Evolutionary conservation across 345 rosid species (phyloP).

Genomic region (Euphorbia tirucalli): DNA sequence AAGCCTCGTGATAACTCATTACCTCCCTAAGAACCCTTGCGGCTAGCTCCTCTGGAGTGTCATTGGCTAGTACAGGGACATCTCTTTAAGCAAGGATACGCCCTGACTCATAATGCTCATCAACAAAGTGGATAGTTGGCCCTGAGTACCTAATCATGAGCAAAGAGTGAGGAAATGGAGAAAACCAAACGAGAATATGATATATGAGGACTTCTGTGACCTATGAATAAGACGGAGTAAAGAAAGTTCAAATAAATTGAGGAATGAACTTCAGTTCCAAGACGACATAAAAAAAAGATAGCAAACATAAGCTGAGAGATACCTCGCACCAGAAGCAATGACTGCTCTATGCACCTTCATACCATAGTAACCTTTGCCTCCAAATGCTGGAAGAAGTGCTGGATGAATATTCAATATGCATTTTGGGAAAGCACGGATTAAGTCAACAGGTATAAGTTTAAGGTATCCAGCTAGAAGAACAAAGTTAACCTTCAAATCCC

Average conservation of each 20-base stretch:
- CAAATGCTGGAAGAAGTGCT: conserved; percentile 84
- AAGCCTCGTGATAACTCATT: too few relatives aligned
- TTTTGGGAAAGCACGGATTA: conserved; percentile 60
- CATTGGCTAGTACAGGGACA: conserved; percentile 61
- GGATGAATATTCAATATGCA: conserved; percentile 76
- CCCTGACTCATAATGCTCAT: conserved; percentile 83
- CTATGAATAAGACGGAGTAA: neutral
- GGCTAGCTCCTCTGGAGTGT: conserved; percentile 72
- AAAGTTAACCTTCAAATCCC: conserved; percentile 64
- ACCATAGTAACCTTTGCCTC: conserved; percentile 92
- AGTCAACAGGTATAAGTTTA: conserved; percentile 66
- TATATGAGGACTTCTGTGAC: too few relatives aligned
- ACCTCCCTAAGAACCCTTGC: conserved; percentile 76
- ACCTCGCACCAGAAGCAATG: conserved; percentile 90
- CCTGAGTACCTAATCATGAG: conserved; percentile 63
- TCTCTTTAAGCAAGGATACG: conserved; percentile 77
- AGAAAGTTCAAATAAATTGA: neutral
- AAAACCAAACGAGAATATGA: conserved; percentile 1
- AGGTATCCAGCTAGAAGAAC: conserved; percentile 81
- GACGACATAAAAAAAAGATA: too few relatives aligned
- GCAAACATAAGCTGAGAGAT: neutral
- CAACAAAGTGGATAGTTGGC: conserved; percentile 89
- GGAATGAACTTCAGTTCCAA: too few relatives aligned
- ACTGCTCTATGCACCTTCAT: conserved; percentile 85
- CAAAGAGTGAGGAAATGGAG: neutral